Base-by-base conservation (phyloP, 2,329 filamentous ascomycete species). In the Drechmeria coniospora region DNA sequence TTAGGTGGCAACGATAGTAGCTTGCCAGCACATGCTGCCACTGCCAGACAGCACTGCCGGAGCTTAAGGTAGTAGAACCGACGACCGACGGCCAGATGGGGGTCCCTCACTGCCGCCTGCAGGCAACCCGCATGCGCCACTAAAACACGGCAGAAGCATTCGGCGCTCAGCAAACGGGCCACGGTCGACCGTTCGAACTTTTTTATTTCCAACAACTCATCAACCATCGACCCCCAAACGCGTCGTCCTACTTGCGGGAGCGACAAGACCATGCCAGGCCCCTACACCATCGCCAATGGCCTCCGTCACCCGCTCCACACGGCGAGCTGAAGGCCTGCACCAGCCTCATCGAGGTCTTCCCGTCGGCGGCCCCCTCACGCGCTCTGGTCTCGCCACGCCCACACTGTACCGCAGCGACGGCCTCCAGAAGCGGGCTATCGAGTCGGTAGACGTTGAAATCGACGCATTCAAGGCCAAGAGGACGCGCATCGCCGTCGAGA, bases 401-500 rank as follows among this genome's bases (percentile, higher is more conserved):
- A 43, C 36, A 37, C 44, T 28, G 26, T 30, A 21, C 23, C 23
- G 13, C 17, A 16, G 25, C 34, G 43, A 50, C 36, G 53, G 51
- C 39, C 56, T 56, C 40, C 58, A 51, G 43, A 69, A 69, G 50
- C 58, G 65, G 36, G 51, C 49, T 26, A 54, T 64, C 39, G 61
- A 66, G 27, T 37, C 48, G 28, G 35, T 49, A 31, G 56, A 61
- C 26, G 50, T 50, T 42, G 59, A 66, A 30, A 50, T 56, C 40
- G 59, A 63, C 36, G 45, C 50, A 26, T 40, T 57, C 25, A 54
- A 56, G 31, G 43, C 52, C 30, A 73, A 72, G 50, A 63, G 55
- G 46, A 47, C 59, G 29, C 54, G 60, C 34, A 62, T 71, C 38
- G 51, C 62, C 15, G 62, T 69, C 37, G 65, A 71, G 40, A 65